A percentile compares a stretch with the other conserved stretches of the same genome.
These are phyloP conservation scores for Cyberlindnera galapagoensis DNA, from an alignment of 805 yeast species.

Conservation along the genomic window DNA sequence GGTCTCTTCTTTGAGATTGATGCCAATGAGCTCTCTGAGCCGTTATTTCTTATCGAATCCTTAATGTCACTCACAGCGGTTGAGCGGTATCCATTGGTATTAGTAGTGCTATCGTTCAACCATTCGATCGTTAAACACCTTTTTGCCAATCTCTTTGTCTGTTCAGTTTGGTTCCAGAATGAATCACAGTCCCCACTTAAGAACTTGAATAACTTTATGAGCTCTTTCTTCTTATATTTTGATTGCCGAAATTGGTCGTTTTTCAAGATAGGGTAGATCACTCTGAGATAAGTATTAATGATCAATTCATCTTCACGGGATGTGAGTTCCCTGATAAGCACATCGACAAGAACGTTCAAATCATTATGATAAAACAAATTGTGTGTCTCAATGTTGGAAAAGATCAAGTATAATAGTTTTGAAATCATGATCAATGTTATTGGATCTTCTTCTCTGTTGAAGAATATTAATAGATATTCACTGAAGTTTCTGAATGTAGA, in stretches of 20 bases:
- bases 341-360: slow-evolving; percentile 75
- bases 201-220: slow-evolving; percentile 44
- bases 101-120: slow-evolving; percentile 14
- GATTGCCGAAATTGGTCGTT: slow-evolving; percentile 54
- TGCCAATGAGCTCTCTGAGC: slow-evolving; percentile 30
- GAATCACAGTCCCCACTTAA: slow-evolving; percentile 30
- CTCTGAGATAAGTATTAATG: slow-evolving; percentile 67
- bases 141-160: slow-evolving; percentile 36
- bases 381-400: slow-evolving; percentile 53
- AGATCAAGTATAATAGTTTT: slow-evolving; percentile 67
- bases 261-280: slow-evolving; percentile 62
- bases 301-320: slow-evolving; percentile 51
- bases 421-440: slow-evolving; percentile 71
- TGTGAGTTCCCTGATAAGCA: slow-evolving; percentile 70
- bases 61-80: slow-evolving; percentile 1
- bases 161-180: slow-evolving; percentile 30
- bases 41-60: slow-evolving; percentile 3
- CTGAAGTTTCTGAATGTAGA: slow-evolving; percentile 47
- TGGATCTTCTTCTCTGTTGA: slow-evolving; percentile 71
- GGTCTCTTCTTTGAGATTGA: slow-evolving; percentile 29
- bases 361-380: slow-evolving; percentile 79
- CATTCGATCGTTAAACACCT: slow-evolving; percentile 25
- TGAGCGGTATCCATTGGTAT: slow-evolving; percentile 5
- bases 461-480: slow-evolving; percentile 63
- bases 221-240: slow-evolving; percentile 50